phyloP scores from a whole-genome alignment of 176 grass and related monocot species.

The Guadua angustifolia region DNA sequence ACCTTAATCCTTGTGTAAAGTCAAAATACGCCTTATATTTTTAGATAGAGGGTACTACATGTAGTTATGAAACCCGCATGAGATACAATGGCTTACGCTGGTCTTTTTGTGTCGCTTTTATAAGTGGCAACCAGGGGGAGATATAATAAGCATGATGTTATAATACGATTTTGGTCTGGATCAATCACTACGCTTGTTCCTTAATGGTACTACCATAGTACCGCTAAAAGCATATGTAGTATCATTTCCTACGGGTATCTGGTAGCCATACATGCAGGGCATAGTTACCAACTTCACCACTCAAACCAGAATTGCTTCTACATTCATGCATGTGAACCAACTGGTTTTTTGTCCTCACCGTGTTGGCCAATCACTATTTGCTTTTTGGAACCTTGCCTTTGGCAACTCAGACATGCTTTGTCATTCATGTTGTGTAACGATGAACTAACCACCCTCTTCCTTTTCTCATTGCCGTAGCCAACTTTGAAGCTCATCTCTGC shows the following conservation, averaged over 20 bases:
- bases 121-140: neutral
- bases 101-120: neutral
- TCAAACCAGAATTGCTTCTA: neutral
- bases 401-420: neutral
- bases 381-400: neutral
- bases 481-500: slow-evolving; percentile 60
- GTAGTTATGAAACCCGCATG: neutral
- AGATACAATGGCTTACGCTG: neutral
- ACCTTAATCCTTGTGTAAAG: too few relatives aligned
- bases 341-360: neutral
- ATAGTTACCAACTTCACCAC: neutral
- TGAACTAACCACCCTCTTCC: neutral
- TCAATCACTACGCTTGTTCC: neutral
- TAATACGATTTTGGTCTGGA: neutral
- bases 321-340: neutral
- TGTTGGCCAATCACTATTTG: neutral
- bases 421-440: neutral
- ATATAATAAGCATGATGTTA: neutral
- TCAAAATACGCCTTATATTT: too few relatives aligned
- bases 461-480: slow-evolving; percentile 6
- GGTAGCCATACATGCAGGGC: neutral
- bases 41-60: too few relatives aligned
- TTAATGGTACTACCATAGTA: neutral
- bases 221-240: neutral
- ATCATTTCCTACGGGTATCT: neutral